phyloP scores from a whole-genome alignment of 1,284 basidiomycete species.

The Afroboletus lepidellus region DNA sequence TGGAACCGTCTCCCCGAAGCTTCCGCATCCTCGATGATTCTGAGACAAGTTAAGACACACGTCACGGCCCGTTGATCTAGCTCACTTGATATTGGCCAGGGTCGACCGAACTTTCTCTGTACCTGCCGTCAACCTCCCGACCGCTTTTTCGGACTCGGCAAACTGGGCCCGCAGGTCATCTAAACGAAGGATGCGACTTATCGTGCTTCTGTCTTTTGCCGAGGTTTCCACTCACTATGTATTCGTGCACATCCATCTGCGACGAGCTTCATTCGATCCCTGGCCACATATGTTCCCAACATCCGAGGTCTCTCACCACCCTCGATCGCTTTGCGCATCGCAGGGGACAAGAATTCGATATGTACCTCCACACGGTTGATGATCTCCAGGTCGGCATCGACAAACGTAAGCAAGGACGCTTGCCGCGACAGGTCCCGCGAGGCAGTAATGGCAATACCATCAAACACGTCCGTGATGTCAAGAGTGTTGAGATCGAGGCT shows the following conservation, averaged over 20 bases:
- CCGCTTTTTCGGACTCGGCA: conserved; percentile 50
- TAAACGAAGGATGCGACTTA: conserved; percentile 23
- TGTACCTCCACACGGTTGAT: conserved; percentile 65
- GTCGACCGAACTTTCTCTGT: conserved; percentile 56
- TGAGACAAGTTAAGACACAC: conserved; percentile 28
- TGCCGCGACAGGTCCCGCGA: conserved; percentile 65
- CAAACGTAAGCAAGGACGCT: conserved; percentile 52
- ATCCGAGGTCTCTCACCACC: conserved; percentile 63
- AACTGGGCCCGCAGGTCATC: conserved; percentile 59
- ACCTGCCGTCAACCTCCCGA: conserved; percentile 55
- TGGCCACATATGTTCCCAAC: conserved; percentile 78
- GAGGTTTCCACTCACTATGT: conserved; percentile 48
- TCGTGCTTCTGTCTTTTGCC: not conserved
- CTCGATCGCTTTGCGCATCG: conserved; percentile 64
- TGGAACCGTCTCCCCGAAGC: conserved; percentile 51
- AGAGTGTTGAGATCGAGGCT: conserved; percentile 71
- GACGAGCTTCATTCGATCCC: conserved; percentile 75
- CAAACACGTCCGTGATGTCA: conserved; percentile 66
- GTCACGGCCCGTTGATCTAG: not conserved
- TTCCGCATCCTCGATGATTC: conserved; percentile 61
- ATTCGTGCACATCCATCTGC: conserved; percentile 70
- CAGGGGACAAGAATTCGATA: conserved; percentile 68
- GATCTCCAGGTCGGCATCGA: conserved; percentile 69
- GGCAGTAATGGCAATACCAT: conserved; percentile 54
- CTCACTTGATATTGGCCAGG: conserved; percentile 51